phyloP scores from a whole-genome alignment of 495 filamentous ascomycete genomes.

The Trichoderma parareesei region DNA sequence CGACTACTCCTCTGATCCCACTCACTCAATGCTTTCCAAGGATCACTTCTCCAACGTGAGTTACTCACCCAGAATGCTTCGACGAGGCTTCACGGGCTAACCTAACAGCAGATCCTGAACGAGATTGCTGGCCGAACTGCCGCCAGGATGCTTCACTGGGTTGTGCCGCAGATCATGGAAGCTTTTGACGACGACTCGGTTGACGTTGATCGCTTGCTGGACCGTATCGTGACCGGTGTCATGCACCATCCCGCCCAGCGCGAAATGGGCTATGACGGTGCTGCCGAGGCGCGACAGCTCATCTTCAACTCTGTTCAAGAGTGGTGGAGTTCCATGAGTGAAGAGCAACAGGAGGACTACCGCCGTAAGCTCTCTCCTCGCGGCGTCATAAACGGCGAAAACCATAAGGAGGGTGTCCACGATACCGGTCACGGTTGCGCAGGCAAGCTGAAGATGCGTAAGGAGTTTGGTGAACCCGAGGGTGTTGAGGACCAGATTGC shows the following conservation, averaged over 20 bases:
- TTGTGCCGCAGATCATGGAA: conserved; percentile 75
- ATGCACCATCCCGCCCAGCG: conserved; percentile 82
- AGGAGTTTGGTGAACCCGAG: conserved; percentile 41
- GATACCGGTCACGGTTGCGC: conserved; percentile 64
- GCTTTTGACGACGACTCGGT: conserved; percentile 71
- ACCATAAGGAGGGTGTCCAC: conserved; percentile 77
- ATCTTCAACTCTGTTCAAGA: conserved; percentile 72
- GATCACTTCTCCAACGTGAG: conserved; percentile 76
- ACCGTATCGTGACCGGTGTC: conserved; percentile 69
- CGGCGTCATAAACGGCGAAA: conserved; percentile 64
- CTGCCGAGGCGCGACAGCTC: conserved; percentile 57
- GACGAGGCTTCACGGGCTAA: conserved; percentile 20
- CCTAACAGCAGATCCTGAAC: conserved; percentile 55
- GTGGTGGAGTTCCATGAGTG: conserved; percentile 67
- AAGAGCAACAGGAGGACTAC: conserved; percentile 52
- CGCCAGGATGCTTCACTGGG: conserved; percentile 67
- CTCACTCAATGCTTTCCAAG: conserved; percentile 94
- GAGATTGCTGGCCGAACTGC: conserved; percentile 80
- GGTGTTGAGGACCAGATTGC: conserved; percentile 42
- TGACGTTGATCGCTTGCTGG: conserved; percentile 58
- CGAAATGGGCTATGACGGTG: conserved; percentile 61
- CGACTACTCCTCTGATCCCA: conserved; percentile 65
- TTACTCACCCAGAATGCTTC: not conserved
- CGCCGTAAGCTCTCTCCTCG: conserved; percentile 65
- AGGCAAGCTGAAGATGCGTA: conserved; percentile 53